Conservation (phyloP, 371 early-diverging fungal species). For the Basidiobolus meristosporus region DNA sequence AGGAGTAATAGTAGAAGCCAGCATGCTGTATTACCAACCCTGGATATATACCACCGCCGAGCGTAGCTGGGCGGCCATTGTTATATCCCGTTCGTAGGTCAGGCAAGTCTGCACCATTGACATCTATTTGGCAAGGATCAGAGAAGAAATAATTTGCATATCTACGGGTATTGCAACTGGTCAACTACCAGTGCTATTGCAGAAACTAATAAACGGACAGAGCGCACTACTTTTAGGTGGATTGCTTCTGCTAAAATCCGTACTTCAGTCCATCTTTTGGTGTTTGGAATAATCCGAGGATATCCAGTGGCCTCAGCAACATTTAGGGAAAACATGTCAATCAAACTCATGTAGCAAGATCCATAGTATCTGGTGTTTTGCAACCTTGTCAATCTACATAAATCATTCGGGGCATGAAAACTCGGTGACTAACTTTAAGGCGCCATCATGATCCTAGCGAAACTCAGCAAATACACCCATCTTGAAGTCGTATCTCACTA, state of each 20-base stretch:
- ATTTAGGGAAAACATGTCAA: conserved; percentile 36
- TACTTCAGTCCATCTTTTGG: background rate
- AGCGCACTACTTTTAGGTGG: background rate
- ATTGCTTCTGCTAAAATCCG: conserved; percentile 1
- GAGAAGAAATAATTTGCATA: background rate
- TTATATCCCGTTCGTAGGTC: conserved; percentile 11
- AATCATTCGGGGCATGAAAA: too few relatives aligned
- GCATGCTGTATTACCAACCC: conserved; percentile 60
- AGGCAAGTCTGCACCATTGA: too few relatives aligned
- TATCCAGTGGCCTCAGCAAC: too few relatives aligned
- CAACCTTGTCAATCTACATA: too few relatives aligned
- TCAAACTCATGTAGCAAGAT: conserved; percentile 35
- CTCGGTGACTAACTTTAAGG: conserved; percentile 33
- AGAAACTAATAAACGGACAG: too few relatives aligned
- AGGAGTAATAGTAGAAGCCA: conserved; percentile 65
- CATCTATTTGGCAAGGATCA: conserved; percentile 13
- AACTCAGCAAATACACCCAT: conserved; percentile 54
- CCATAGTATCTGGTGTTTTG: conserved; percentile 23
- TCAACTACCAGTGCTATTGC: too few relatives aligned
- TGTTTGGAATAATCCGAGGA: too few relatives aligned
- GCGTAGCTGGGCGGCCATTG: conserved; percentile 6
- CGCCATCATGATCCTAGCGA: conserved; percentile 54
- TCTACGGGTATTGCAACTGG: background rate
- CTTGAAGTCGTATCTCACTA: conserved; percentile 66
- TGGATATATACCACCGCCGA: conserved; percentile 25